phyloP scores from a whole-genome alignment of 2,329 filamentous ascomycete species.

The Arthrobotrys megalospora region DNA sequence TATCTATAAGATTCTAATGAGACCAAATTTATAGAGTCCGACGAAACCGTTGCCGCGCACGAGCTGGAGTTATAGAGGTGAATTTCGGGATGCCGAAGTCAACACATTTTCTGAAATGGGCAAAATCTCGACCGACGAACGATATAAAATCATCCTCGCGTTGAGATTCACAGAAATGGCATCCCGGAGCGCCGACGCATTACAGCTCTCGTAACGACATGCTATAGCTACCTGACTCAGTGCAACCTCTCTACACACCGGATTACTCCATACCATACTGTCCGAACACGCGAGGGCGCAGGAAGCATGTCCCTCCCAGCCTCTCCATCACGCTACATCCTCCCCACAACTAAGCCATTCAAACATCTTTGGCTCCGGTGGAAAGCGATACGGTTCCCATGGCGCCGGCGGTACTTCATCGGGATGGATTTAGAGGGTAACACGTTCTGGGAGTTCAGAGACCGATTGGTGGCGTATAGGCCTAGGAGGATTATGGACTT shows the following conservation, averaged over 20 bases:
- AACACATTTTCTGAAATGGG: too few species aligned
- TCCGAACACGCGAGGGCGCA: background rate
- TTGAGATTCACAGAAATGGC: too few species aligned
- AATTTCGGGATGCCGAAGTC: too few species aligned
- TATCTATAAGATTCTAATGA: too few species aligned
- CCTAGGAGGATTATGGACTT: slow-evolving; percentile 62
- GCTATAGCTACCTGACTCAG: too few species aligned
- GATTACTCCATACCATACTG: background rate
- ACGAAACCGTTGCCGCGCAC: too few species aligned
- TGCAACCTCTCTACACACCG: too few species aligned
- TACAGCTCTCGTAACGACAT: background rate
- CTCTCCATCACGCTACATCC: slow-evolving; percentile 34
- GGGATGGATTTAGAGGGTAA: slow-evolving; percentile 76
- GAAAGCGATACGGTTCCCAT: slow-evolving; percentile 50
- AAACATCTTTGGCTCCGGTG: slow-evolving; percentile 44
- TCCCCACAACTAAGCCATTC: slow-evolving; percentile 26
- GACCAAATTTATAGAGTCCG: too few species aligned
- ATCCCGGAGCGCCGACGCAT: background rate
- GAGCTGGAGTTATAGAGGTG: too few species aligned
- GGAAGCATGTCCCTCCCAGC: slow-evolving; percentile 7
- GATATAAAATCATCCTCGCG: too few species aligned
- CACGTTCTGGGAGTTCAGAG: slow-evolving; percentile 79
- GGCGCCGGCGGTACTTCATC: slow-evolving; percentile 55
- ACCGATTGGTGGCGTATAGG: slow-evolving; percentile 64
- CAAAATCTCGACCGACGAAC: too few species aligned